Conservation (phyloP, 2,329 filamentous ascomycete species). For the Ramularia endophylla region DNA sequence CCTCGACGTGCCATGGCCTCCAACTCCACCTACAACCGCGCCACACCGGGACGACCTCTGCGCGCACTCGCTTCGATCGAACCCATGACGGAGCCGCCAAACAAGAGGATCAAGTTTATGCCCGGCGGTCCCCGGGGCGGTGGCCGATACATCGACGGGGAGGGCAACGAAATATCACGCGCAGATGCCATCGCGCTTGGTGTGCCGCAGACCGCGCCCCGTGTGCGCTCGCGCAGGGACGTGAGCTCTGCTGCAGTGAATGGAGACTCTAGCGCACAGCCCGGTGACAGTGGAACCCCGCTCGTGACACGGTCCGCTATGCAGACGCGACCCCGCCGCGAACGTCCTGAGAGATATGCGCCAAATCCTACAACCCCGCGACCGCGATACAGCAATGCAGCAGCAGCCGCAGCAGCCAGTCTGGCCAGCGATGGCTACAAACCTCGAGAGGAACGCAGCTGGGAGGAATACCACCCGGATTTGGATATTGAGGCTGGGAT, state of each 20-base stretch:
- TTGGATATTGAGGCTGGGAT: conserved; percentile 82
- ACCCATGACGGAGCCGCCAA: conserved; percentile 37
- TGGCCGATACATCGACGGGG: conserved; percentile 72
- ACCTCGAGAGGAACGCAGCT: conserved; percentile 89
- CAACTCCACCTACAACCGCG: conserved; percentile 23
- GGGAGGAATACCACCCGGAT: conserved; percentile 96
- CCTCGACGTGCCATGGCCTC: conserved; percentile 18
- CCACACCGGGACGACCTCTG: conserved; percentile 23
- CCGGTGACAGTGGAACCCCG: conserved; percentile 10
- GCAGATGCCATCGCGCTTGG: conserved; percentile 35
- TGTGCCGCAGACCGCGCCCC: conserved; percentile 25
- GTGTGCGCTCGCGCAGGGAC: conserved; percentile 22
- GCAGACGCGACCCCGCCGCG: conserved; percentile 27
- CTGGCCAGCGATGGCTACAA: conserved; percentile 96
- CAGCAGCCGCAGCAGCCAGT: conserved; percentile 78
- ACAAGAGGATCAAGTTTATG: conserved; percentile 59
- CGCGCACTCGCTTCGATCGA: conserved; percentile 24
- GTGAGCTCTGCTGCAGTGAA: conserved; percentile 2
- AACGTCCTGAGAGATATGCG: conserved; percentile 25
- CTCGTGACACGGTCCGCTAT: conserved; percentile 20
- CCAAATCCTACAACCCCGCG: conserved; percentile 43
- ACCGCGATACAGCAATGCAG: conserved; percentile 77
- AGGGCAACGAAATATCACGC: conserved; percentile 53
- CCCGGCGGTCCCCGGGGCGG: conserved; percentile 83
- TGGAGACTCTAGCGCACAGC: not conserved